Evolutionary conservation across 169 alveolate species (phyloP), one percentile per base, ranked within the genome.

Genomic region (Plasmodium cynomolgi): DNA sequence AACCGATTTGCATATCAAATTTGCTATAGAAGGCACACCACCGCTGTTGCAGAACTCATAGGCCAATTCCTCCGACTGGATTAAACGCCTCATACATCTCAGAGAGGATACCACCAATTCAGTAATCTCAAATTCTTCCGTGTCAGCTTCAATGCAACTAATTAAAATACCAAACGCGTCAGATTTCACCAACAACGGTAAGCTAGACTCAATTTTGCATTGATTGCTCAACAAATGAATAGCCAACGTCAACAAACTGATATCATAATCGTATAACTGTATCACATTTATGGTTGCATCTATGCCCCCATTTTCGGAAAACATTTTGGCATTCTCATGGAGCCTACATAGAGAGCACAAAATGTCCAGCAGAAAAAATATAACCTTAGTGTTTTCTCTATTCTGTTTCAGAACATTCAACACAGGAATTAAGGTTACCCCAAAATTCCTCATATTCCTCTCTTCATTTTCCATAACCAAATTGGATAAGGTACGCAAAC

Each of bases 381-480:
- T 93, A 2, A 97, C 97, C 82, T 98, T 98, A 37, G 98, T 92
- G 44, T 97, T 97, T 33, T 95, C 97, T 77, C 98, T 96, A 34
- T 97, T 98, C 83, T 96, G 98, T 15, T 93, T 93, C 62, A 96
- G 83, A 15, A 97, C 97, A 39, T 84, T 83, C 56, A 95, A 83
- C 80, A 97, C 96, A 7, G 98, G 98, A 20, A 96, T 83, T 93
- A 97, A 80, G 15, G 97, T 86, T 41, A 98, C 96, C n/a, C 98
- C 97, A 85, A 98, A 98, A 86, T 96, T 95, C 84, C 93, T 80
- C 97, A 98, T 96, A 95, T 97, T 97, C 33, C 91, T 95, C 54
- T 97, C 97, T 50, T 97, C 98, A 88, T 97, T 97, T 93, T 98
- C 99, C 96, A 97, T 97, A 93, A 97, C 98, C 37, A 98, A 96